Evolutionary conservation across 176 grass and related monocot species (phyloP).

Genomic region (Themeda triandra): DNA sequence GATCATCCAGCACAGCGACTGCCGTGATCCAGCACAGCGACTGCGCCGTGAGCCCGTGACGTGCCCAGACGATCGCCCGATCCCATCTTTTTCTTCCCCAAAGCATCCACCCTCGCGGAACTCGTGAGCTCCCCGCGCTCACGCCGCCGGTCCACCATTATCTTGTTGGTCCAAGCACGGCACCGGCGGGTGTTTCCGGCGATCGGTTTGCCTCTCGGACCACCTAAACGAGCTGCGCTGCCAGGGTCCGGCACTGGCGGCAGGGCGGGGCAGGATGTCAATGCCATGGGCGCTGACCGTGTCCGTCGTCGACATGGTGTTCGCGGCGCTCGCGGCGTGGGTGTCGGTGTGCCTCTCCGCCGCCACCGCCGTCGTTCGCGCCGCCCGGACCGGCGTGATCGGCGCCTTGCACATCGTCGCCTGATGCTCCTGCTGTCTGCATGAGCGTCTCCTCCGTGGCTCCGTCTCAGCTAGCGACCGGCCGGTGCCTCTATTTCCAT

Average conservation of each 20-base stretch:
- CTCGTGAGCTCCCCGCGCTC: neutral
- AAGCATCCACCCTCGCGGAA: neutral
- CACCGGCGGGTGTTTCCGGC: neutral
- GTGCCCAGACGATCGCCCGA: neutral
- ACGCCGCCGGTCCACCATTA: no score
- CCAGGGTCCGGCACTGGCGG: neutral
- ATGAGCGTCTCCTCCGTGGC: no score
- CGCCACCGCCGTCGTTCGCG: constrained; percentile 60
- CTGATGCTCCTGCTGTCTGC: neutral
- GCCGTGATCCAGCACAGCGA: neutral
- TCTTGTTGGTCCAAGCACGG: constrained; percentile 28
- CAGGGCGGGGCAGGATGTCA: constrained; percentile 16
- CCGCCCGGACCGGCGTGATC: constrained; percentile 41
- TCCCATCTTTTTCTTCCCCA: neutral
- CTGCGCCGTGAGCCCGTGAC: neutral
- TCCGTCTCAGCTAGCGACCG: no score
- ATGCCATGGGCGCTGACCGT: constrained; percentile 60
- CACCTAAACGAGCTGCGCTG: neutral
- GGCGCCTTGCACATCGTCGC: constrained; percentile 35
- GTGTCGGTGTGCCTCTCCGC: constrained; percentile 56
- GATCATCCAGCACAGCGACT: neutral
- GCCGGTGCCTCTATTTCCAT: no score
- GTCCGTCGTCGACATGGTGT: constrained; percentile 56
- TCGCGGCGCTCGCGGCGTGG: constrained; percentile 57
- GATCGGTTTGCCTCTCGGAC: neutral